Percentiles rank a stretch among this genome's conserved stretches.
These are phyloP conservation scores for Astraeus odoratus DNA, from an alignment of 768 basidiomycete species.

Conservation along the genomic window DNA sequence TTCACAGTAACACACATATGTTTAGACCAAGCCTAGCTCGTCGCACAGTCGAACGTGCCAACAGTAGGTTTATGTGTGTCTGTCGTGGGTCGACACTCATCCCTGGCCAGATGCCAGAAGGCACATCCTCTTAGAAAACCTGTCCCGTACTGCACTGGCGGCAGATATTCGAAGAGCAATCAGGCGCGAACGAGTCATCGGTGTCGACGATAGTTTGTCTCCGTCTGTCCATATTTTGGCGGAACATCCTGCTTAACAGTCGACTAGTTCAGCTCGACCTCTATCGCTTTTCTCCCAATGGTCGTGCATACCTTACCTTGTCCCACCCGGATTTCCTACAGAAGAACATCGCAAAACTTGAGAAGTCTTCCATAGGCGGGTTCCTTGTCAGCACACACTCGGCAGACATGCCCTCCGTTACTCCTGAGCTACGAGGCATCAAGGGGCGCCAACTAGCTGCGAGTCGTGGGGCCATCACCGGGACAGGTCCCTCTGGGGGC, in stretches of 20 bases:
- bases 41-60: slow-evolving; percentile 9
- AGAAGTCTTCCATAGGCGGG: slow-evolving; percentile 41
- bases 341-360: slow-evolving; percentile 36
- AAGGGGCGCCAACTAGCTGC: slow-evolving; percentile 35
- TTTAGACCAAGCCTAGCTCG: slow-evolving; percentile 16
- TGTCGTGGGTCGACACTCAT: neutral
- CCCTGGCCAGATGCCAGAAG: slow-evolving; percentile 18
- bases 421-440: slow-evolving; percentile 28
- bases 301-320: slow-evolving; percentile 52
- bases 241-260: slow-evolving; percentile 5
- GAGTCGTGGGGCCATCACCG: slow-evolving; percentile 28
- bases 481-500: slow-evolving; percentile 45
- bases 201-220: slow-evolving; percentile 34
- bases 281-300: slow-evolving; percentile 50
- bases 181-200: slow-evolving; percentile 34
- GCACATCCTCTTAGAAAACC: slow-evolving; percentile 41
- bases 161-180: slow-evolving; percentile 47
- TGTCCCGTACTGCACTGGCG: slow-evolving; percentile 49
- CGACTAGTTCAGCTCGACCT: slow-evolving; percentile 53
- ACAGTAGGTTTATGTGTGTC: slow-evolving; percentile 5
- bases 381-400: slow-evolving; percentile 33
- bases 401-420: slow-evolving; percentile 19
- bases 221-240: neutral
- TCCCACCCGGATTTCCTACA: slow-evolving; percentile 38
- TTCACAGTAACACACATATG: slow-evolving; percentile 9